Conservation (phyloP, 73 alveolate species). For the Stentor roeselii region DNA sequence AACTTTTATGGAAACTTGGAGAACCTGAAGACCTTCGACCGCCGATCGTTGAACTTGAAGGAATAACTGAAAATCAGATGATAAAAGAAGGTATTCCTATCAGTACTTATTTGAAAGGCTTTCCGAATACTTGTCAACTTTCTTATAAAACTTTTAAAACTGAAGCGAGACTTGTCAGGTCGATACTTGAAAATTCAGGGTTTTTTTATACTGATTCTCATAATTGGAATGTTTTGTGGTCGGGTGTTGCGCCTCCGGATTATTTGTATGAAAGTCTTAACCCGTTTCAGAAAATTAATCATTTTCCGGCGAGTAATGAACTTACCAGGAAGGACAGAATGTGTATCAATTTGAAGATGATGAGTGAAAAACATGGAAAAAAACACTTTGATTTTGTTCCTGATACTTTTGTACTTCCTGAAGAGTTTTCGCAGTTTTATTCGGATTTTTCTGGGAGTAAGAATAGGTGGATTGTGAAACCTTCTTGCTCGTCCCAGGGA, state of each 20-base stretch:
- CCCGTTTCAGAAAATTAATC: conserved; percentile 70
- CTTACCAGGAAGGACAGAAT: conserved; percentile 73
- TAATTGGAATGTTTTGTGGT: conserved; percentile 61
- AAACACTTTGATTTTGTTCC: conserved; percentile 69
- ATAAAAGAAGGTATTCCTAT: background rate
- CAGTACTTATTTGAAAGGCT: background rate
- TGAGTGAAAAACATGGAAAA: conserved; percentile 63
- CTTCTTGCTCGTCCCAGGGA: conserved; percentile 76
- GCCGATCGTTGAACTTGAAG: background rate
- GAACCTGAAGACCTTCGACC: background rate
- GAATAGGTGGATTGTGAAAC: conserved; percentile 67
- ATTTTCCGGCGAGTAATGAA: conserved; percentile 70
- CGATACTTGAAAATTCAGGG: conserved; percentile 22
- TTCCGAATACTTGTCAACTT: background rate
- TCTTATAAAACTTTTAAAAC: background rate
- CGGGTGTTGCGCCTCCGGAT: conserved; percentile 56
- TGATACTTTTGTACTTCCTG: conserved; percentile 64
- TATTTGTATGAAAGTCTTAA: conserved; percentile 57
- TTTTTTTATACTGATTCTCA: conserved; percentile 29
- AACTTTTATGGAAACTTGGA: background rate
- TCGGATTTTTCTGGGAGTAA: conserved; percentile 43
- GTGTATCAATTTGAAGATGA: conserved; percentile 55
- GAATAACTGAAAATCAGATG: background rate
- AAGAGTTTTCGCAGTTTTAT: conserved; percentile 52
- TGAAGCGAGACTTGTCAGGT: conserved; percentile 33